Base-by-base conservation (phyloP, 768 basidiomycete species). In the Lentinus tigrinus region DNA sequence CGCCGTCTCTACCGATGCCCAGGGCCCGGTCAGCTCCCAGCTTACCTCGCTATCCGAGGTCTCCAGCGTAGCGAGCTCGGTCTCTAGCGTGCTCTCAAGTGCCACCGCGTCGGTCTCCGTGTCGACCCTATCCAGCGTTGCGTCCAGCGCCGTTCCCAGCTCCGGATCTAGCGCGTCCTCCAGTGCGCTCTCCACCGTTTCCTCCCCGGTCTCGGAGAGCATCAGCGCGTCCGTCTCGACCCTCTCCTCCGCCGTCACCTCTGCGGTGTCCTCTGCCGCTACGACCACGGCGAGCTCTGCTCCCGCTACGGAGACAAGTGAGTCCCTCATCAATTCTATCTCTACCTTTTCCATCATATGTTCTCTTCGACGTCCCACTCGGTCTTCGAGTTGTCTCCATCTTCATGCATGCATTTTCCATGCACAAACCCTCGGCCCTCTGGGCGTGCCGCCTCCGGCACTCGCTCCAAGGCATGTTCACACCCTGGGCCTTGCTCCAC, bases 251-350 rank as follows among this genome's bases (percentile, higher is more conserved):
- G 37, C 50, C 2, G 43, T 46, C 5, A 34, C 57, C 23, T 56
- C 50, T 23, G 36, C 48, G 19, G 51, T 40, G n/a, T 54, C 65
- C 3, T 60, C 62, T 34, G 47, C 46, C 43, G 48, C 48, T 0
- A 23, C 53, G 34, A 19, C 50, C 0, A 24, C 59, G 10, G 47
- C 37, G 4, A 36, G 43, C 19, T 47, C 63, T 13, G 68, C 64
- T 3, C 47, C 63, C 28, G 65, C 65, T 13, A 63, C 63, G 10
- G 69, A 70, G 54, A 63, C 65, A 11, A 64, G 69, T 70, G 59
- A 63, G 69, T 64, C 13, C 40, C 26, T 9, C 47, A 31, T 14
- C 23, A 4, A 23, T 42, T 38, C 17, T 48, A 14, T 56, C 44
- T 26, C 52, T 31, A 19, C 37, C 36, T 55, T 40, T 31, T 62